phyloP scores from a whole-genome alignment of 192 early-diverging fungal genomes.

The Coemansia guatemalensis region DNA sequence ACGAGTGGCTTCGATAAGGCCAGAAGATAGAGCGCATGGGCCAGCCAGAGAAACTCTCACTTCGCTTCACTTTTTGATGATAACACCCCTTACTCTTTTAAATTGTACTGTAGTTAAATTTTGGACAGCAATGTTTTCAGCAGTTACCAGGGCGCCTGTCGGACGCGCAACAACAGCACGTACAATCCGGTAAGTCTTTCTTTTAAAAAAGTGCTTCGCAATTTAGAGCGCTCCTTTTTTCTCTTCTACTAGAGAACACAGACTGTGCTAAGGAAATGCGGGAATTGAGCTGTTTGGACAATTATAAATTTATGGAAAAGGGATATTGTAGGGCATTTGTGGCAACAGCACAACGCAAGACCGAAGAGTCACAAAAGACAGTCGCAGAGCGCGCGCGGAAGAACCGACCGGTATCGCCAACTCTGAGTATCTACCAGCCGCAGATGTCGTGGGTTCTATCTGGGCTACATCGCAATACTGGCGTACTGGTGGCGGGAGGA shows the following conservation, averaged over 20 bases:
- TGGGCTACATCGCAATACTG: conserved; percentile 71
- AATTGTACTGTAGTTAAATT: conserved; percentile 1
- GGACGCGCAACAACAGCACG: conserved; percentile 16
- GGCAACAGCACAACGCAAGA: conserved; percentile 33
- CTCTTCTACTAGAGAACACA: neutral
- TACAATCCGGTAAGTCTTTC: conserved; percentile 29
- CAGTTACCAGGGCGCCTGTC: conserved; percentile 25
- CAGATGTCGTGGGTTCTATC: conserved; percentile 86
- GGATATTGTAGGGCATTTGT: conserved; percentile 43
- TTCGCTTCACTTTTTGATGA: no score
- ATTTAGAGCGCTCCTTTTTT: neutral
- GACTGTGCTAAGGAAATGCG: neutral
- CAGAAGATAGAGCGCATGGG: no score
- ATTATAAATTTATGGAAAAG: neutral
- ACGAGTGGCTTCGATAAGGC: no score
- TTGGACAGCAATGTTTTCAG: conserved; percentile 30
- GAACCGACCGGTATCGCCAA: conserved; percentile 79
- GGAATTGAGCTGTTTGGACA: neutral
- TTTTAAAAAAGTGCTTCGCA: no score
- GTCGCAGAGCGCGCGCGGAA: conserved; percentile 52
- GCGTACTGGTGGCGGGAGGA: conserved; percentile 64
- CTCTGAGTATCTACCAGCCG: conserved; percentile 88
- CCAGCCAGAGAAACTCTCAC: no score
- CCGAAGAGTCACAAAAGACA: conserved; percentile 34
- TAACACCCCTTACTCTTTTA: no score